Evolutionary conservation across 1,284 basidiomycete genomes (phyloP).

Genomic region (Trametes sp.): DNA sequence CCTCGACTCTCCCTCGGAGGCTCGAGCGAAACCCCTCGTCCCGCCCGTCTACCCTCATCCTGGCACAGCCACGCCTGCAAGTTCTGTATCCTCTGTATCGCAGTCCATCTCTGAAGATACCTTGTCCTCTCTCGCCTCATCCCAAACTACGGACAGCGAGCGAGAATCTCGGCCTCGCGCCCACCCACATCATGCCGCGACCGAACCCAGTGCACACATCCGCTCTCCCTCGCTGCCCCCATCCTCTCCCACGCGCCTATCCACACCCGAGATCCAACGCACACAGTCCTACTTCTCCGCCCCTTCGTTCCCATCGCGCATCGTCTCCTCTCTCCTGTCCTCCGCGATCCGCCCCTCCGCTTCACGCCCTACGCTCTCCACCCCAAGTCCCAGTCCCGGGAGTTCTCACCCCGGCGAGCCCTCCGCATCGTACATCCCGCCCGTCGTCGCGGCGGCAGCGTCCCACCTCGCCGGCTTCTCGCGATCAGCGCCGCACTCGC

Average conservation of each 20-base stretch:
- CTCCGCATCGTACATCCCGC: conserved; percentile 32
- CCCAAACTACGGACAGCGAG: conserved; percentile 8
- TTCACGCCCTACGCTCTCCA: conserved; percentile 24
- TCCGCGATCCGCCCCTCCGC: conserved; percentile 46
- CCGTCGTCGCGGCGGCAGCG: conserved; percentile 10
- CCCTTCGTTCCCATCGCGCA: conserved; percentile 46
- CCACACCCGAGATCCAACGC: conserved; percentile 41
- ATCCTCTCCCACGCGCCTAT: conserved; percentile 37
- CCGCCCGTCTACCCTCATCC: conserved; percentile 4
- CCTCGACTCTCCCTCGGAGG: conserved; percentile 25
- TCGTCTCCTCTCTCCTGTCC: conserved; percentile 52
- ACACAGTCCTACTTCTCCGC: conserved; percentile 48
- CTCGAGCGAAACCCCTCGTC: conserved; percentile 7
- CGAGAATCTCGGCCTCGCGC: conserved; percentile 14
- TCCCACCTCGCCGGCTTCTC: conserved; percentile 22
- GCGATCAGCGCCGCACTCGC: conserved; percentile 25
- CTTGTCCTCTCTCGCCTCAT: conserved; percentile 12
- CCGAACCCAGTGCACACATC: conserved; percentile 22
- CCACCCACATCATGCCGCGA: conserved; percentile 28
- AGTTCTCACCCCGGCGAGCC: conserved; percentile 49
- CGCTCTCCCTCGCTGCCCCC: conserved; percentile 45
- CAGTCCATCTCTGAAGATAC: conserved; percentile 10
- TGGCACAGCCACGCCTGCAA: conserved; percentile 5
- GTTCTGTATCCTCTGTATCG: not conserved
- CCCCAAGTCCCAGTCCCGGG: conserved; percentile 42